These are phyloP conservation scores for Primulina huaijiensis DNA, from an alignment of 257 asterid species.

Conservation along the genomic window DNA sequence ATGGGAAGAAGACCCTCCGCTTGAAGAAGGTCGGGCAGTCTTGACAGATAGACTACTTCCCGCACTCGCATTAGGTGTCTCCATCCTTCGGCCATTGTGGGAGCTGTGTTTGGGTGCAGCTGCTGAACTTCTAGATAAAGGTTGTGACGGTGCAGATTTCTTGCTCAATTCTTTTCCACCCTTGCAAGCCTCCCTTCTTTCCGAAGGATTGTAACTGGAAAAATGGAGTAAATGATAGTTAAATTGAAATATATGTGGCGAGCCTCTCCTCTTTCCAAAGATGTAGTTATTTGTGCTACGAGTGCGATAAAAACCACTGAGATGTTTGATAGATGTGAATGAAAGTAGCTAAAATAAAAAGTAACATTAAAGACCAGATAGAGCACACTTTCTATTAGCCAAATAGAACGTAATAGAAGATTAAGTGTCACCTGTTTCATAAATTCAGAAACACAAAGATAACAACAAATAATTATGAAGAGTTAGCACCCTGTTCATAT, in stretches of 20 bases:
- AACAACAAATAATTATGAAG: neutral
- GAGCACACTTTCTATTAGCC: too few relatives aligned
- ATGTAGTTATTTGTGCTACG: neutral
- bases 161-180: slow-evolving; percentile 82
- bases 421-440: neutral
- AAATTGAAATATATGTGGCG: neutral
- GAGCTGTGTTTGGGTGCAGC: slow-evolving; percentile 49
- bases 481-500: neutral
- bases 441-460: neutral
- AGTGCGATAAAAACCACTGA: neutral
- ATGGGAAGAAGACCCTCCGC: slow-evolving; percentile 52
- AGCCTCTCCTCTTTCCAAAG: too few relatives aligned
- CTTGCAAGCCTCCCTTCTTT: slow-evolving; percentile 82
- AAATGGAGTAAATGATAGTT: slow-evolving; percentile 7
- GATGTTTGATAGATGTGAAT: neutral
- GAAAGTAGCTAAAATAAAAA: too few relatives aligned
- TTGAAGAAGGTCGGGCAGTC: slow-evolving; percentile 67
- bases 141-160: slow-evolving; percentile 57
- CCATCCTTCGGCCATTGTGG: slow-evolving; percentile 51
- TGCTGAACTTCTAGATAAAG: slow-evolving; percentile 51
- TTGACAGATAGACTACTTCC: slow-evolving; percentile 50
- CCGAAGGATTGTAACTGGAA: slow-evolving; percentile 77
- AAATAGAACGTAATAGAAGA: too few relatives aligned
- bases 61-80: slow-evolving; percentile 37
- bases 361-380: too few relatives aligned